phyloP scores from a whole-genome alignment of 1,284 basidiomycete species.

The Papiliotrema laurentii region DNA sequence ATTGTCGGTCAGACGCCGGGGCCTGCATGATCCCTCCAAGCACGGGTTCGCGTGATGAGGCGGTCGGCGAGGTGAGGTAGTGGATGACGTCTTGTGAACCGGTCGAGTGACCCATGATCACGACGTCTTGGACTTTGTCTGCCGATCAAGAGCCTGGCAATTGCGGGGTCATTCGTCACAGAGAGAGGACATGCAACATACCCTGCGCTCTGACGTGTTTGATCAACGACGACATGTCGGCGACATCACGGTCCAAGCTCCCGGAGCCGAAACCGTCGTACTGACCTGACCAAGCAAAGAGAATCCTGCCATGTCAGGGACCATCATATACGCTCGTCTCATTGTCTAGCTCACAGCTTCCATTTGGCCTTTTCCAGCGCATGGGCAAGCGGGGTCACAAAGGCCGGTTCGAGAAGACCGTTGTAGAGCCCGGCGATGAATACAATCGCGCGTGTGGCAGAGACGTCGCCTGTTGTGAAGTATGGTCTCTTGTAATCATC shows the following conservation, averaged over 20 bases:
- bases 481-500: conserved; percentile 12
- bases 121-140: conserved; percentile 16
- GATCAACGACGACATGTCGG: conserved; percentile 38
- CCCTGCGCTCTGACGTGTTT: conserved; percentile 30
- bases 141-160: conserved; percentile 4
- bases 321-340: neutral
- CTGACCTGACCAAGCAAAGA: conserved; percentile 42
- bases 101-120: conserved; percentile 48
- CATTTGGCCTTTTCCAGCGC: conserved; percentile 32
- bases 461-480: conserved; percentile 36
- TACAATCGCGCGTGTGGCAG: conserved; percentile 26
- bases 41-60: conserved; percentile 12
- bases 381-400: conserved; percentile 23
- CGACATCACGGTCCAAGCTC: conserved; percentile 34
- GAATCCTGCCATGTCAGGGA: conserved; percentile 26
- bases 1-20: conserved; percentile 45
- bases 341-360: conserved; percentile 35
- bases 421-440: conserved; percentile 47
- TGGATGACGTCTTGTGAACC: conserved; percentile 47
- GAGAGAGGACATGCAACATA: conserved; percentile 7
- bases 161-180: neutral
- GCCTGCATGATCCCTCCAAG: conserved; percentile 48
- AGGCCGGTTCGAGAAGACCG: conserved; percentile 38
- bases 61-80: conserved; percentile 30
- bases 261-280: conserved; percentile 40